A percentile compares a stretch with the other conserved stretches of the same genome.
Conservation (phyloP, 257 asterid species). For the Plantago major region DNA sequence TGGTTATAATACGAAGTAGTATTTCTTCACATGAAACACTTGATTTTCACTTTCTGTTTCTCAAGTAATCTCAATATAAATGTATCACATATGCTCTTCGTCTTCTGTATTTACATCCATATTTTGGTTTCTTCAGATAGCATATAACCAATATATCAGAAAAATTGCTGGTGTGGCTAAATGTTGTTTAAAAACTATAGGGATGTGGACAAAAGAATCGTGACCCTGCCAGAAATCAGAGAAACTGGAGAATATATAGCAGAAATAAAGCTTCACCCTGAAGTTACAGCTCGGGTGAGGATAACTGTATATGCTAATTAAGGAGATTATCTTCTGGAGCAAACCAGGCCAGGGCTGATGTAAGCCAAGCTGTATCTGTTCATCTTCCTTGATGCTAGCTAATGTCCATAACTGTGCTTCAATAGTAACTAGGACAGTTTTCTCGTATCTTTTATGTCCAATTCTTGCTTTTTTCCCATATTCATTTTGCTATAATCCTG, state of each 20-base stretch:
- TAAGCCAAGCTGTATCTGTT: too few relatives aligned
- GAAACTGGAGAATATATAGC: constrained; percentile 93
- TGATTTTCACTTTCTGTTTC: background rate
- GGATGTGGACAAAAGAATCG: constrained; percentile 88
- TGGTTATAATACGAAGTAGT: background rate
- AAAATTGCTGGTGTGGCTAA: constrained; percentile 1
- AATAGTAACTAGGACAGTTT: background rate
- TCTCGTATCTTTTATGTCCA: background rate
- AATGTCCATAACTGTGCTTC: background rate
- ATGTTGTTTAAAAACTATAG: constrained; percentile 27
- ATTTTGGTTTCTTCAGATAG: background rate
- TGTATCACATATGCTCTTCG: background rate
- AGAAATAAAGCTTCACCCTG: constrained; percentile 83
- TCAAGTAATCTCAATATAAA: background rate
- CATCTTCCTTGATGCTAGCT: too few relatives aligned
- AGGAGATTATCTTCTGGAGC: background rate
- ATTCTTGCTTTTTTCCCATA: constrained; percentile 1
- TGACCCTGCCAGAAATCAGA: constrained; percentile 88
- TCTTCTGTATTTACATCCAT: background rate
- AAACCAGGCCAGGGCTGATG: background rate
- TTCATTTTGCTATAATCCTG: constrained; percentile 2
- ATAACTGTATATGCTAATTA: constrained; percentile 62
- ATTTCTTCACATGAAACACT: background rate
- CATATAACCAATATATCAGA: background rate
- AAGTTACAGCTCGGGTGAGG: constrained; percentile 77